These are phyloP conservation scores for Ceratocystis albifundus DNA, from an alignment of 2,329 filamentous ascomycete species.

Conservation along the genomic window DNA sequence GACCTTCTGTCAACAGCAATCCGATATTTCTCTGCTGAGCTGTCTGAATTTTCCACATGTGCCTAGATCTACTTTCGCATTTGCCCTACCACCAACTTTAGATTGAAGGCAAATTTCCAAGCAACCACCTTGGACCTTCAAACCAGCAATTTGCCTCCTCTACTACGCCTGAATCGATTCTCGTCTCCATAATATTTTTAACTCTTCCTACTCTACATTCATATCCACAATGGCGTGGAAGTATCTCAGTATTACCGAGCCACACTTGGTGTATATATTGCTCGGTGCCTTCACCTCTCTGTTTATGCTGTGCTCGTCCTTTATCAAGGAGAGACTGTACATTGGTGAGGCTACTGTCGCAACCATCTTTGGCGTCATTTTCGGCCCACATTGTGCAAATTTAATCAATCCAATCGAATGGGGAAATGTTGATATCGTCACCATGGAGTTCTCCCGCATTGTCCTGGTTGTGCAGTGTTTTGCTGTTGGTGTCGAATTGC, in stretches of 20 bases:
- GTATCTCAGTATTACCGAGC: conserved; percentile 75
- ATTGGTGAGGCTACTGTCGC: conserved; percentile 97
- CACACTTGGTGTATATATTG: conserved; percentile 97
- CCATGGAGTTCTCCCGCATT: conserved; percentile 78
- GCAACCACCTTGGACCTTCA: background rate
- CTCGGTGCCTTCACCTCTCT: conserved; percentile 92
- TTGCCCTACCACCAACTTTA: background rate
- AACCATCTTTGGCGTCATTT: conserved; percentile 76
- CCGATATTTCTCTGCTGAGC: background rate
- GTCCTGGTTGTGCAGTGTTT: conserved; percentile 89
- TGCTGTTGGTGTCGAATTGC: conserved; percentile 80
- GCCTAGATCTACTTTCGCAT: background rate
- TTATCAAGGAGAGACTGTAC: conserved; percentile 97
- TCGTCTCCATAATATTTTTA: background rate
- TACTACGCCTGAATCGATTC: background rate
- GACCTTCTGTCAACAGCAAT: background rate
- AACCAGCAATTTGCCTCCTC: background rate
- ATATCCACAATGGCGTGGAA: conserved; percentile 56
- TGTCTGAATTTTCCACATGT: background rate
- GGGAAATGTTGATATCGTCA: conserved; percentile 78
- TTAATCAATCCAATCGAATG: conserved; percentile 65
- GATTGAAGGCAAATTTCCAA: background rate
- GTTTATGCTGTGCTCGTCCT: conserved; percentile 95
- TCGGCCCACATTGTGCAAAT: conserved; percentile 72
- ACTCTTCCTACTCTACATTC: conserved; percentile 6